Conservation (phyloP, 2,329 filamentous ascomycete species). For the Pseudopyricularia javanii region DNA sequence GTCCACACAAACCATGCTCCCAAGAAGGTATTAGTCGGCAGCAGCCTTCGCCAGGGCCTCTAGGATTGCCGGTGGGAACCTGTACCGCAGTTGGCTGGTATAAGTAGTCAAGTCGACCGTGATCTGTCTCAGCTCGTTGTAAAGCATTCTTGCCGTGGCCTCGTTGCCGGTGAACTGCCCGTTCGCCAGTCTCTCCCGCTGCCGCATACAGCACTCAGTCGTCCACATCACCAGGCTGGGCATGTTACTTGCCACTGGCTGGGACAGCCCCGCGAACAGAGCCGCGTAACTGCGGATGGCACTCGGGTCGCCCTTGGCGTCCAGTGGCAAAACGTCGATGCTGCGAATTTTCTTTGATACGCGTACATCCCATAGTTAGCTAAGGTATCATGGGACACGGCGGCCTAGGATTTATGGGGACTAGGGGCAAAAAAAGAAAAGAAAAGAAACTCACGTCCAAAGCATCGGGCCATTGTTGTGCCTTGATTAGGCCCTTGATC, state of each 20-base stretch:
- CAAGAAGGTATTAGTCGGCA: conserved; percentile 37
- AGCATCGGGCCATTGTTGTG: conserved; percentile 41
- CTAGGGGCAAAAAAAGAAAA: background rate
- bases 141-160: conserved; percentile 49
- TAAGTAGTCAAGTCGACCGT: conserved; percentile 89
- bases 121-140: conserved; percentile 63
- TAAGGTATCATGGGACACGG: background rate
- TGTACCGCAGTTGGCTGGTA: conserved; percentile 82
- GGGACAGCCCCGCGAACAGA: conserved; percentile 66
- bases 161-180: conserved; percentile 66
- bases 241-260: conserved; percentile 77
- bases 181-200: conserved; percentile 58
- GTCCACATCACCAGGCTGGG: conserved; percentile 92
- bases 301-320: conserved; percentile 61
- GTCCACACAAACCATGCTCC: background rate
- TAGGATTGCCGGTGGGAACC: conserved; percentile 75
- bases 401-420: background rate
- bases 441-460: conserved; percentile 36
- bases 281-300: conserved; percentile 70
- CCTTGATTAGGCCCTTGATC: conserved; percentile 45
- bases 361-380: conserved; percentile 1
- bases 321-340: conserved; percentile 70
- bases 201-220: conserved; percentile 70
- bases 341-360: conserved; percentile 49
- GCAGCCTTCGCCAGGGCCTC: conserved; percentile 78